Evolutionary conservation across 495 filamentous ascomycete genomes (phyloP), one percentile per base, ranked within the genome.

Genomic region (Penicillium odoratum): DNA sequence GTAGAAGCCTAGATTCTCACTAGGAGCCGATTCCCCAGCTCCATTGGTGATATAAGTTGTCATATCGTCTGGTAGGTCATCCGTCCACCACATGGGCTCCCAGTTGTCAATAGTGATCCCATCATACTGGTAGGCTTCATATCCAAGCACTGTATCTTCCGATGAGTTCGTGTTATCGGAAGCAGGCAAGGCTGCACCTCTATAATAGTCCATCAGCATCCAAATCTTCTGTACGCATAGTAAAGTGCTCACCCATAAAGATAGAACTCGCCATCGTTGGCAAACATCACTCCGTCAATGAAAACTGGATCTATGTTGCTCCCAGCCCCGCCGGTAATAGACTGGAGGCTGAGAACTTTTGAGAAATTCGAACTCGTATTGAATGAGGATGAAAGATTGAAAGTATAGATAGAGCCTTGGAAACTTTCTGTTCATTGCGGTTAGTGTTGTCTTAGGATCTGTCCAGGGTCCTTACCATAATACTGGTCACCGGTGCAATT

Each of bases 1-100:
- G 62, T 90, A 88, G 74, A 86, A 92, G 0, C 82, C 87, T 52
- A 82, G 77, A 57, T 91, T 87, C 69, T 92, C 88, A 8, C 87
- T 89, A 0, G 88, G 87, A 5, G 82, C 84, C 11, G 78, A 87
- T 7, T 79, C 85, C 0, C 77, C 80, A 2, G 80, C 88, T 10
- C 88, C 88, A 57, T 80, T 82, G 5, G 86, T 82, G 43, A 92
- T 65, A 64, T 85, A 90, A 38, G 81, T 77, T 4, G 84, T 90
- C 34, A 89, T 56, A 28, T 63, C 66, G 8, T 60, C 43, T 0
- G 80, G 65, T 0, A 87, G 73, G 6, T 62, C 16, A 7, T 61
- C 60, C 8, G 65, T 46, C 28, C 67, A 11, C 62, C 81, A 83
- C 9, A 75, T 72, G 0, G 73, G 58, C n/a, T 30, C 10, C 70